A percentile compares a stretch with the other conserved stretches of the same genome.
Evolutionary conservation across 768 basidiomycete species (phyloP).

Genomic region (Termitomyces sp.): DNA sequence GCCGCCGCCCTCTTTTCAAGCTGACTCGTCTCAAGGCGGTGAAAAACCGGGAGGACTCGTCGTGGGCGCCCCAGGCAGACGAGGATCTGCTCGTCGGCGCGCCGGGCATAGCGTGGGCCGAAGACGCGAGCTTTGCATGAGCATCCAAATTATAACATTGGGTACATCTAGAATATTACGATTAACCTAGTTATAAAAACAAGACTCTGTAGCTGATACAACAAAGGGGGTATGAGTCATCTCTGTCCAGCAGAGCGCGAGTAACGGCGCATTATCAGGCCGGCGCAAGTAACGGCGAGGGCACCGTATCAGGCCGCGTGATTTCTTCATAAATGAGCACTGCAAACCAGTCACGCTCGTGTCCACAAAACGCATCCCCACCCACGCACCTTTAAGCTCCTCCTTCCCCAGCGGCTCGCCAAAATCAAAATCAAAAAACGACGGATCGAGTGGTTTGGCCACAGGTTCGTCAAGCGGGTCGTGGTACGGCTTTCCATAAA

Average conservation of each 20-base stretch:
- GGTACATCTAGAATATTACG: conserved; percentile 2
- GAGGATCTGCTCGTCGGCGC: conserved; percentile 15
- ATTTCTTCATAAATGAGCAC: conserved; percentile 51
- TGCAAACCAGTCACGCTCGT: conserved; percentile 5
- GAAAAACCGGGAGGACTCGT: conserved; percentile 16
- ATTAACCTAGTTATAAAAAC: conserved; percentile 4
- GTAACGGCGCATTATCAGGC: too few relatives aligned
- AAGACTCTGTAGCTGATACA: not conserved
- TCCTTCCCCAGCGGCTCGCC: conserved; percentile 62
- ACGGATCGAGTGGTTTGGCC: conserved; percentile 67
- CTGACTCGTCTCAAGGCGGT: conserved; percentile 10
- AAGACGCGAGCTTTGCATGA: conserved; percentile 6
- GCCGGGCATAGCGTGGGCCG: conserved; percentile 4
- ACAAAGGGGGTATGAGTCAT: not conserved
- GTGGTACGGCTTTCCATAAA: conserved; percentile 67
- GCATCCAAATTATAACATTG: conserved; percentile 1
- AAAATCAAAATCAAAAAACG: conserved; percentile 82
- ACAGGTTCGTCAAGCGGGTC: conserved; percentile 87
- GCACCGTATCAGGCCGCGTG: conserved; percentile 25
- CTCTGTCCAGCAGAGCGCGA: conserved; percentile 1
- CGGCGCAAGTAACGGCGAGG: conserved; percentile 8
- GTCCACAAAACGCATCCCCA: not conserved
- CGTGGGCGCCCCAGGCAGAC: conserved; percentile 14
- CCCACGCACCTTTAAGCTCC: conserved; percentile 53
- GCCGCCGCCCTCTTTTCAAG: not conserved